Evolutionary conservation across 2,329 filamentous ascomycete species (phyloP).

Genomic region (Phaeoacremonium minimum): DNA sequence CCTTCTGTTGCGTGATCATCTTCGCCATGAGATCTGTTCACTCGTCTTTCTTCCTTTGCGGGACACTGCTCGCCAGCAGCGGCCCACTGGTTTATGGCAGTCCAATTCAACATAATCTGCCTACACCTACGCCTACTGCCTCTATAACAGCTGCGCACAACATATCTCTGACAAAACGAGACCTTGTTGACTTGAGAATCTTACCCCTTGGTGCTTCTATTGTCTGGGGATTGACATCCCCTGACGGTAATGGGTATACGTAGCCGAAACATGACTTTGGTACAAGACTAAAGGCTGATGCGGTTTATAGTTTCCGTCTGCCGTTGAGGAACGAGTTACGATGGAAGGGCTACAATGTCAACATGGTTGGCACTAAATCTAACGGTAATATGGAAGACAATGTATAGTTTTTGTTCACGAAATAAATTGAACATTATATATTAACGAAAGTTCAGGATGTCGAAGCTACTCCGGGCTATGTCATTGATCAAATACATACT

Average conservation of each 20-base stretch:
- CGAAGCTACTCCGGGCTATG: slow-evolving; percentile 7
- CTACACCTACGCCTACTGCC: too few relatives aligned
- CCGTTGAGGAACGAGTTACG: slow-evolving; percentile 13
- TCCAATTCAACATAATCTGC: too few relatives aligned
- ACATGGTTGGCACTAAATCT: slow-evolving; percentile 17
- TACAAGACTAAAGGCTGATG: not conserved
- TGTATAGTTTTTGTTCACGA: slow-evolving; percentile 10
- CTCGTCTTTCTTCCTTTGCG: too few relatives aligned
- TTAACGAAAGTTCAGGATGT: not conserved
- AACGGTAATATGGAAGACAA: slow-evolving; percentile 17
- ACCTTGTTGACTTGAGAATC: not conserved
- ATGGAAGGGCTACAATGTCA: slow-evolving; percentile 15
- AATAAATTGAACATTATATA: not conserved
- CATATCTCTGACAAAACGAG: not conserved
- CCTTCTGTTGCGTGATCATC: too few relatives aligned
- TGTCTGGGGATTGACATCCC: not conserved
- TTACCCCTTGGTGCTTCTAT: not conserved
- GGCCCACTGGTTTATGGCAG: too few relatives aligned
- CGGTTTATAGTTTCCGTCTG: slow-evolving; percentile 15
- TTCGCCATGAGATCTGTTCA: too few relatives aligned
- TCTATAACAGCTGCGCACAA: too few relatives aligned
- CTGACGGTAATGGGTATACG: not conserved
- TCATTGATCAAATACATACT: slow-evolving; percentile 9
- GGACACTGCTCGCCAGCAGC: too few relatives aligned
- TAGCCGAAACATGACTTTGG: not conserved